Evolutionary conservation across 2,329 filamentous ascomycete genomes (phyloP), one percentile per base, ranked within the genome.

Genomic region (Keithomyces neogunnii): DNA sequence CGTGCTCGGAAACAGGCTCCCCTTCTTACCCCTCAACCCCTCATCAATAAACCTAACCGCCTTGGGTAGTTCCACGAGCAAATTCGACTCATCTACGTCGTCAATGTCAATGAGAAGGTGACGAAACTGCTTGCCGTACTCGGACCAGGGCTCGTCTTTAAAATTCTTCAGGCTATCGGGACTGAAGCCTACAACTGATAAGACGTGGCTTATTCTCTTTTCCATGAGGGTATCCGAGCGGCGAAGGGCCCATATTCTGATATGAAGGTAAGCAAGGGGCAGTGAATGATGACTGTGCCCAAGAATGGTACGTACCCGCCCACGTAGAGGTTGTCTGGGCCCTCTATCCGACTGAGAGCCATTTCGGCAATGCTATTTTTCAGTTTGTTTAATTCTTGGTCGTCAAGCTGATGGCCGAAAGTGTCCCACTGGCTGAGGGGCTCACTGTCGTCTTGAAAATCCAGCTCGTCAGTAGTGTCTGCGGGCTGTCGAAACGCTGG

Each of bases 21-120:
- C 55, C 46, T 29, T 44, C 40, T 30, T 10, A 28, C 33, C 38
- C 45, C 68, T 62, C 48, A 97, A 73, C 1, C 83, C 92, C 42
- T 82, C 73, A 60, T 92, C 82, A 59, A 97, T 96, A 69, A 96
- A 99, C 46, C 76, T 77, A 60, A 93, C 88, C 51, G 86, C 86
- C 49, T 75, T 75, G 5, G 90, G 82, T 55, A 97, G 85, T 67
- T 95, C 84, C 55, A 87, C 80, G 19, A 97, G 72, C 48, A 97
- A 70, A 68, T 99, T 89, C 59, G 91, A 85, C 62, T 96, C 89
- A 26, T 92, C 88, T 48, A 91, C 81, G 72, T 99, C 93, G 67
- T 97, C 88, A 43, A 96, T 82, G 57, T 95, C 86, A 57, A 97
- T 86, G 54, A 83, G 77, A 59, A 89, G 76, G 66, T 95, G 89